Base-by-base conservation (phyloP, 768 basidiomycete species). In the Auricularia sp. region DNA sequence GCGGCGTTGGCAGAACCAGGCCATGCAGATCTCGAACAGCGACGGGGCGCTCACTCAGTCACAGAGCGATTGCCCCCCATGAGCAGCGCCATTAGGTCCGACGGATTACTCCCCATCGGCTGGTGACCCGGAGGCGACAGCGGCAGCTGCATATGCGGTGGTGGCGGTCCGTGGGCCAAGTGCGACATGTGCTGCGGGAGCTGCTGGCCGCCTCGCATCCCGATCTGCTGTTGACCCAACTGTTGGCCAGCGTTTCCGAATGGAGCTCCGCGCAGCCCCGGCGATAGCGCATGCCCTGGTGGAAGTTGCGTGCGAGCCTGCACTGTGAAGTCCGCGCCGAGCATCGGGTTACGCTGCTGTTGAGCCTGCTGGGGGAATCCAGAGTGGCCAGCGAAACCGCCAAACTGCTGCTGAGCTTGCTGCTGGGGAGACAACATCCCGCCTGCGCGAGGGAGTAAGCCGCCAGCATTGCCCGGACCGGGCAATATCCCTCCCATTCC, bases 11-110 rank as follows among this genome's bases (percentile, higher is more conserved):
- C 18, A 51, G 47, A 51, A 16, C 47, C 5, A 51, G 47, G 14
- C 11, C 14, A 8, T 6, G 18, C 21, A 51, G 21, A 51, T 18
- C 18, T 14, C 39, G 12, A 42, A 14, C 39, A 51, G 47, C 18
- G 21, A 18, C 47, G 47, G 21, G 18, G 47, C 47, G 47, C 47
- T 35, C 23, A 36, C n/a, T 58, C 36, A 42, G 39, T 42, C 39
- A 42, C 39, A 7, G 39, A 42, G 53, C 11, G 51, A 16, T 43
- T 36, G 64, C 86, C 87, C 62, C 86, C 87, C 88, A 93, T 86
- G 67, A 93, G 81, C 65, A 93, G 80, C 56, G 90, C 85, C 86
- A 93, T 91, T 68, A 93, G 76, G 72, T 93, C 90, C 59, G 34
- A 23, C 62, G 51, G 56, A 44, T 33, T 23, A 33, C 51, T 36